A percentile compares a stretch with the other conserved stretches of the same genome.
These are phyloP conservation scores for Myriosclerotinia scirpicola DNA, from an alignment of 2,329 filamentous ascomycete species.

Conservation along the genomic window DNA sequence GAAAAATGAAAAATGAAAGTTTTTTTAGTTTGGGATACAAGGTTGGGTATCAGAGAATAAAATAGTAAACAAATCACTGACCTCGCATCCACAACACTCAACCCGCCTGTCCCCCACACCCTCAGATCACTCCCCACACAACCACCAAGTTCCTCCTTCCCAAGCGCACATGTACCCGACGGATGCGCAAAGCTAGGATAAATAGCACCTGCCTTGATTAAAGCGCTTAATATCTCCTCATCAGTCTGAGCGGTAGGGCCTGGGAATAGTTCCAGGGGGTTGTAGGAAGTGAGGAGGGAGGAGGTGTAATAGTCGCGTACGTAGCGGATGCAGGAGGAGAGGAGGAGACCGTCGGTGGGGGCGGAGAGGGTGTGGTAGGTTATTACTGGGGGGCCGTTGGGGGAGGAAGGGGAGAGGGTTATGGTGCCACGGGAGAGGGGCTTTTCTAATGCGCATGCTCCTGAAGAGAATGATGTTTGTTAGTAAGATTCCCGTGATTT, in stretches of 20 bases:
- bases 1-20: no score
- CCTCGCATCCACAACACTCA: slow-evolving; percentile 34
- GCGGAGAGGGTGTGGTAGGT: slow-evolving; percentile 45
- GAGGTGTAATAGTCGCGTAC: background rate
- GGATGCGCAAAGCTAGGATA: slow-evolving; percentile 23
- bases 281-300: background rate
- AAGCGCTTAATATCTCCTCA: slow-evolving; percentile 4
- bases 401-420: slow-evolving; percentile 43
- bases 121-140: slow-evolving; percentile 34
- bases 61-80: no score
- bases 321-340: slow-evolving; percentile 5
- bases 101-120: slow-evolving; percentile 35
- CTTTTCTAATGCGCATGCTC: slow-evolving; percentile 28
- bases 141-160: slow-evolving; percentile 26
- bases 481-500: background rate
- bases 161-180: slow-evolving; percentile 25
- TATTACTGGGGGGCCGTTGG: slow-evolving; percentile 35
- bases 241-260: background rate
- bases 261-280: slow-evolving; percentile 1
- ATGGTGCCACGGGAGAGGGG: slow-evolving; percentile 46
- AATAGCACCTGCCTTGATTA: background rate
- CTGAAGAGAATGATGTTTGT: background rate
- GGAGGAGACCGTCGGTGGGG: background rate
- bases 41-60: no score
- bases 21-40: no score